phyloP scores from a whole-genome alignment of 2,329 filamentous ascomycete species.

The Aspergillus neotritici region DNA sequence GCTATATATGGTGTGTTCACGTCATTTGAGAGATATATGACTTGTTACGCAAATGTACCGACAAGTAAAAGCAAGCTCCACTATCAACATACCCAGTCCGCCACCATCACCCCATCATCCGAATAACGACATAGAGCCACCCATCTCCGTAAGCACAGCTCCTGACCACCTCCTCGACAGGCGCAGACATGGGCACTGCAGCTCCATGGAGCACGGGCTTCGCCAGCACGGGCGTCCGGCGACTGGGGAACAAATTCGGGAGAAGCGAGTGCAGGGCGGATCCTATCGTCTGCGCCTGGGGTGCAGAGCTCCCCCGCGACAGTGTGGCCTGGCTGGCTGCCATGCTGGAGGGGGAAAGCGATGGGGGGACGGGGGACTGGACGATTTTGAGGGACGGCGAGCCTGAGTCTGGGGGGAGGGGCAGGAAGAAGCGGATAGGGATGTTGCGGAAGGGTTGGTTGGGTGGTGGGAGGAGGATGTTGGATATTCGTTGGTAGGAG shows the following conservation, averaged over 20 bases:
- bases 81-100: background rate
- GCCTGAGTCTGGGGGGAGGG: conserved; percentile 53
- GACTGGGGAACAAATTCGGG: conserved; percentile 79
- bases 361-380: conserved; percentile 64
- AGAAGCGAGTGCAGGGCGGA: conserved; percentile 68
- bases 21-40: too few species aligned
- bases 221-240: conserved; percentile 75
- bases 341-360: conserved; percentile 26
- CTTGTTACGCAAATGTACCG: background rate
- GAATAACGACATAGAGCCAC: conserved; percentile 77
- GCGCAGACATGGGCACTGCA: conserved; percentile 70
- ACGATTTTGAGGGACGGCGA: conserved; percentile 57
- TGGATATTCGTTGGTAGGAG: conserved; percentile 68
- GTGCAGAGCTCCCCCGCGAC: conserved; percentile 17
- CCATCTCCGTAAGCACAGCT: conserved; percentile 86
- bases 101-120: conserved; percentile 53
- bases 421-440: conserved; percentile 84
- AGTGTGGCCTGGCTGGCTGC: conserved; percentile 20
- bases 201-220: conserved; percentile 82
- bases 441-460: conserved; percentile 71
- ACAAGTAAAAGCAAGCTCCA: background rate
- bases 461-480: conserved; percentile 63
- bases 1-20: too few species aligned
- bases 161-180: conserved; percentile 74
- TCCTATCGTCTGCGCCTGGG: conserved; percentile 65